Evolutionary conservation across 2,329 filamentous ascomycete genomes (phyloP).

Genomic region (Orbilia oligospora): DNA sequence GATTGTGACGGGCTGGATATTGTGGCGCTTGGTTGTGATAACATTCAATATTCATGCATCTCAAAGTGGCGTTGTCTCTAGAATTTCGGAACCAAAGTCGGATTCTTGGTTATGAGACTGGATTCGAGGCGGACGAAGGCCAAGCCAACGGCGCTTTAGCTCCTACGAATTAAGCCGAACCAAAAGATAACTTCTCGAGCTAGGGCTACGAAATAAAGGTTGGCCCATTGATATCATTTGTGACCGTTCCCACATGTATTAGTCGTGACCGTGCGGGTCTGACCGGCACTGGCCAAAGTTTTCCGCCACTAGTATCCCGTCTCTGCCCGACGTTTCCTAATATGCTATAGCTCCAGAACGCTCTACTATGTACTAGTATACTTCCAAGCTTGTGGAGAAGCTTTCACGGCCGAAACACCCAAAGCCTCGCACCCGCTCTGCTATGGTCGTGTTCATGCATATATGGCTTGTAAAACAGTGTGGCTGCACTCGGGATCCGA

Average conservation of each 20-base stretch:
- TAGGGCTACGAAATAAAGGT: no score
- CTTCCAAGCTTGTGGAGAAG: neutral
- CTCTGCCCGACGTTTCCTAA: constrained; percentile 1
- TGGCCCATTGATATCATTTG: neutral
- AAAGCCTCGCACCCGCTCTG: neutral
- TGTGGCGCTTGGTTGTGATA: constrained; percentile 7
- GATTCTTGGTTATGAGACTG: no score
- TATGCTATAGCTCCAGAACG: neutral
- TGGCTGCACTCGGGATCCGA: neutral
- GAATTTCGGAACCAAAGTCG: neutral
- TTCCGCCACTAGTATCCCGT: constrained; percentile 14
- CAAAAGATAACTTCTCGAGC: neutral
- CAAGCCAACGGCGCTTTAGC: neutral
- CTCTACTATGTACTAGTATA: no score
- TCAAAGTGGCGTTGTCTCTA: neutral
- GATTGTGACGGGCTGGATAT: neutral
- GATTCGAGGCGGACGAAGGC: neutral
- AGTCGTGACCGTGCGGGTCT: neutral
- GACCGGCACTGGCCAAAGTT: constrained; percentile 16
- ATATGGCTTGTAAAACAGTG: neutral
- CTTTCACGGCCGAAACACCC: neutral
- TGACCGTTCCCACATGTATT: neutral
- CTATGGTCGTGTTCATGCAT: no score
- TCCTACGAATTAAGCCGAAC: neutral
- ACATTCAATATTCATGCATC: constrained; percentile 2